Percentiles rank a stretch among this genome's conserved stretches.
Conservation (phyloP, 2,329 filamentous ascomycete genomes). For the Stemphylium lycopersici region DNA sequence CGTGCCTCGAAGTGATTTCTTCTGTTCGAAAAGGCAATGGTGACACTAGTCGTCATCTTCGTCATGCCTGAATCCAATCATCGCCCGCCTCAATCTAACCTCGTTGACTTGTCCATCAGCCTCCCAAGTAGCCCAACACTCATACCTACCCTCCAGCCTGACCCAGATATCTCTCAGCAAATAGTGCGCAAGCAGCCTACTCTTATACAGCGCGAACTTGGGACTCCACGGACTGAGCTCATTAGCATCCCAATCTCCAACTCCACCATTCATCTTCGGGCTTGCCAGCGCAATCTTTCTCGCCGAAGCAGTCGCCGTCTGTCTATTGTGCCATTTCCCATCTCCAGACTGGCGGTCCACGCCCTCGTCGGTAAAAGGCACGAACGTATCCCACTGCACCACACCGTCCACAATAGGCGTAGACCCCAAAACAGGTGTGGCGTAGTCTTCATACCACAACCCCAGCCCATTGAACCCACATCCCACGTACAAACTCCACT, state of each 20-base stretch:
- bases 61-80: slow-evolving; percentile 9
- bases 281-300: not conserved
- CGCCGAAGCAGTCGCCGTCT: not conserved
- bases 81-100: slow-evolving; percentile 10
- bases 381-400: slow-evolving; percentile 17
- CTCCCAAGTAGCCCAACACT: slow-evolving; percentile 20
- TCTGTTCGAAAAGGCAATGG: not conserved
- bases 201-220: slow-evolving; percentile 21
- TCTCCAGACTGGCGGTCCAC: too few species aligned
- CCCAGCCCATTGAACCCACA: slow-evolving; percentile 14
- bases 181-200: slow-evolving; percentile 15
- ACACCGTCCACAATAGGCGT: slow-evolving; percentile 4
- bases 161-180: slow-evolving; percentile 19
- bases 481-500: slow-evolving; percentile 20
- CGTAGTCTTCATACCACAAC: slow-evolving; percentile 23
- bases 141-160: slow-evolving; percentile 9
- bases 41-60: not conserved
- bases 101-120: slow-evolving; percentile 8
- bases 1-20: not conserved
- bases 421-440: slow-evolving; percentile 3
- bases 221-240: slow-evolving; percentile 4
- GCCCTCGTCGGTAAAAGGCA: not conserved
- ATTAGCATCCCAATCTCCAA: not conserved
- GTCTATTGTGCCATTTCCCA: too few species aligned
- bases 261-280: not conserved